Evolutionary conservation across 805 yeast genomes (phyloP), one percentile per base, ranked within the genome.

Genomic region (Clavispora phyllophila): DNA sequence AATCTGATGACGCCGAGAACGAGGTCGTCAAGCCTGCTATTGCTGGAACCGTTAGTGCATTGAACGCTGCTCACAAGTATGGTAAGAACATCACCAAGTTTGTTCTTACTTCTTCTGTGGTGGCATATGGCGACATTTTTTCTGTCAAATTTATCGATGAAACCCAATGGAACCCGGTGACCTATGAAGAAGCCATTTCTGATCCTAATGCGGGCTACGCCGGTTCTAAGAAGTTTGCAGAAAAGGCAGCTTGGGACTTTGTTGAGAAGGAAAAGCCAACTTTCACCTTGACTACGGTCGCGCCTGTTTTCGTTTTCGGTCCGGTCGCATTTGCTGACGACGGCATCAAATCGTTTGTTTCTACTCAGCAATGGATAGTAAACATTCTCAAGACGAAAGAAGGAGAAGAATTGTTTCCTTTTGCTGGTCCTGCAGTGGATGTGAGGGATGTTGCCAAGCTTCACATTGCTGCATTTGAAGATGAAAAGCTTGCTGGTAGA

Each of bases 1-100:
- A 71, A 9, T 60, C 67, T 15, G 59, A 65, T 12, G 66, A 71
- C 45, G 63, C 73, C 26, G 81, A 73, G 44, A 70, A 72, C 39
- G 81, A 76, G 18, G 62, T 80, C 40, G 60, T 79, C 44, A 65
- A 57, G 19, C 86, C 87, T 4, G 84, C 85, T 1, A 61, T 77
- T 7, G 37, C 40, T 12, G 56, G 57, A 12, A 52, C 55, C n/a
- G 36, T 32, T 13, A 40, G 46, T 14, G 47, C 51, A 1, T 40
- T 49, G 32, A 41, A 34, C 17, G 47, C 53, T 8, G 44, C 46
- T 32, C 33, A 47, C 31, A 36, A 38, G 23, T 13, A 47, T 24
- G 42, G 47, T 9, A 39, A 41, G 9, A 44, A 45, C 32, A 41
- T 49, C 32, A 39, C 45, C 4, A 37, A 39, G n/a, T 44, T 49